Evolutionary conservation across 148 eudicot species (phyloP).

Genomic region (Rhododendron mucronatum): DNA sequence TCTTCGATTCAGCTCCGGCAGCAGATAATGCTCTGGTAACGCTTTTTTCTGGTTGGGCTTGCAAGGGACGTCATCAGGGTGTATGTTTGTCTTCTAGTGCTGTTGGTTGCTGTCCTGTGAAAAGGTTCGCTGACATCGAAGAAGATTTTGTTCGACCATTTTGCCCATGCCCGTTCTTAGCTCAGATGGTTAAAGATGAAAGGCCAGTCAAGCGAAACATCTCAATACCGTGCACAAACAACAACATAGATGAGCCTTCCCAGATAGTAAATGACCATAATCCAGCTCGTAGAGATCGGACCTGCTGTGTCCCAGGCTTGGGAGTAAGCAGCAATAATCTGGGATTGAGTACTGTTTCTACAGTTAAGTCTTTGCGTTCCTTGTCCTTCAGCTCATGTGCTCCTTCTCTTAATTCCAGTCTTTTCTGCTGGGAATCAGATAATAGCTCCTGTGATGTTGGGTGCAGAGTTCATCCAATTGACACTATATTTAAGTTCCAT

Average conservation of each 20-base stretch:
- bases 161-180: slow-evolving; percentile 31
- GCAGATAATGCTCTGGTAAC: slow-evolving; percentile 77
- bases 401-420: slow-evolving; percentile 90
- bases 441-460: slow-evolving; percentile 46
- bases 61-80: slow-evolving; percentile 66
- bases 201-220: slow-evolving; percentile 50
- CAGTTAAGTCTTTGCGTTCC: slow-evolving; percentile 77
- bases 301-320: slow-evolving; percentile 89
- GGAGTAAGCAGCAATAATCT: slow-evolving; percentile 64
- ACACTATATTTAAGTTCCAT: slow-evolving; percentile 80
- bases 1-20: slow-evolving; percentile 65
- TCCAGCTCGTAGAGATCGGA: slow-evolving; percentile 41
- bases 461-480: slow-evolving; percentile 61
- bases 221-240: slow-evolving; percentile 22
- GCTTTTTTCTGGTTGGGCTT: slow-evolving; percentile 96
- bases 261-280: slow-evolving; percentile 26
- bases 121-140: slow-evolving; percentile 33
- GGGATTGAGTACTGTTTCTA: slow-evolving; percentile 43
- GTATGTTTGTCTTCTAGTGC: slow-evolving; percentile 66
- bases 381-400: slow-evolving; percentile 75
- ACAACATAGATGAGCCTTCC: slow-evolving; percentile 21
- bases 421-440: slow-evolving; percentile 90
- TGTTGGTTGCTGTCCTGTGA: slow-evolving; percentile 70
- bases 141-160: slow-evolving; percentile 32
- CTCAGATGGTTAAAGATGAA: slow-evolving; percentile 25